A percentile compares a stretch with the other conserved stretches of the same genome.
Evolutionary conservation across 2,329 filamentous ascomycete species (phyloP).

Genomic region (Fusarium hainanense): DNA sequence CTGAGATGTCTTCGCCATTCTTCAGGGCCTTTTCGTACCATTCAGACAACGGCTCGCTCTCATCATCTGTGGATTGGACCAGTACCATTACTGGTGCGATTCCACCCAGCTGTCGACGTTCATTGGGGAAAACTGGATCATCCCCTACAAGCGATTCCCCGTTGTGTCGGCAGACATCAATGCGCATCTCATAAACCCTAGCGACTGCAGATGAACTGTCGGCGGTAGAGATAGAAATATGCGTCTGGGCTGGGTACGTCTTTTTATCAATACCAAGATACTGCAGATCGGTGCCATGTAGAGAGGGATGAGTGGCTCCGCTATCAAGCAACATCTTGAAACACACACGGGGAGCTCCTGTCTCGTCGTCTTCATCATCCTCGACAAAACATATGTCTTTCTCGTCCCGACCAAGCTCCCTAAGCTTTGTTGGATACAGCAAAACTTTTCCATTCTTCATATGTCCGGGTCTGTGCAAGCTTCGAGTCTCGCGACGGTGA

Average conservation of each 20-base stretch:
- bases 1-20: constrained; percentile 33
- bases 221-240: constrained; percentile 29
- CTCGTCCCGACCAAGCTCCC: not conserved
- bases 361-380: constrained; percentile 39
- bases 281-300: constrained; percentile 35
- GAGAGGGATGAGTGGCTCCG: constrained; percentile 39
- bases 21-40: constrained; percentile 3
- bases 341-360: constrained; percentile 29
- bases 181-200: constrained; percentile 41
- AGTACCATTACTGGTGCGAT: constrained; percentile 43
- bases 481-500: constrained; percentile 27
- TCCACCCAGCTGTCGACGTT: constrained; percentile 40
- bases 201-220: constrained; percentile 12
- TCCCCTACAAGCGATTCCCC: constrained; percentile 42
- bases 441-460: constrained; percentile 24
- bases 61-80: constrained; percentile 4
- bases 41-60: constrained; percentile 18
- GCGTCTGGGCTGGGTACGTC: constrained; percentile 39
- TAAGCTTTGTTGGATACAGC: constrained; percentile 27
- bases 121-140: constrained; percentile 39
- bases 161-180: constrained; percentile 43
- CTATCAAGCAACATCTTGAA: constrained; percentile 45
- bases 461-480: not conserved
- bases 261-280: constrained; percentile 36
- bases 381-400: constrained; percentile 12